Conservation (phyloP, 2,329 filamentous ascomycete genomes). For the Venturiaceae sp. region DNA sequence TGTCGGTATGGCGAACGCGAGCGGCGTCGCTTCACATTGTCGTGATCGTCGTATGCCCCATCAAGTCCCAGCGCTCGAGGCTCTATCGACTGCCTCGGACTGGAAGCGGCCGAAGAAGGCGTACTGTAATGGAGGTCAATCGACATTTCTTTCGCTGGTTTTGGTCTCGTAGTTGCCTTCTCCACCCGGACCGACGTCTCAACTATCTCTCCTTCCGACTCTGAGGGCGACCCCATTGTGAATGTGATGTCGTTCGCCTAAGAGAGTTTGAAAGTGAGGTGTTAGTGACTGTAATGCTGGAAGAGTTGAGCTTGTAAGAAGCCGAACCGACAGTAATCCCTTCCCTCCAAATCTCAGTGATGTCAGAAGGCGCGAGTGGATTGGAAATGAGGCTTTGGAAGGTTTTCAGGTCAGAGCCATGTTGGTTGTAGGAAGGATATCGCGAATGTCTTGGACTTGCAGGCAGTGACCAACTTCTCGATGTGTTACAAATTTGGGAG, state of each 20-base stretch:
- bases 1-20: conserved; percentile 42
- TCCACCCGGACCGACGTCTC: conserved; percentile 53
- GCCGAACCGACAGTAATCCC: conserved; percentile 8
- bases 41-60: conserved; percentile 7
- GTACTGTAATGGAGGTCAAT: conserved; percentile 83
- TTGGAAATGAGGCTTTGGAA: background rate
- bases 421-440: background rate
- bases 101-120: conserved; percentile 27
- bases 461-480: background rate
- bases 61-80: background rate
- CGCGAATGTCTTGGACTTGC: background rate
- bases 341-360: background rate
- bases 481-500: no score
- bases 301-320: conserved; percentile 4
- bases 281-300: background rate
- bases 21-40: conserved; percentile 22
- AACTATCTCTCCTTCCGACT: conserved; percentile 80
- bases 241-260: background rate
- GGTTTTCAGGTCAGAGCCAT: background rate
- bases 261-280: conserved; percentile 1
- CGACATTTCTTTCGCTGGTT: conserved; percentile 64
- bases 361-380: background rate
- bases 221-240: conserved; percentile 42
- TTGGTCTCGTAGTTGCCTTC: conserved; percentile 82
- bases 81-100: background rate